Percentiles rank a stretch among this genome's conserved stretches.
phyloP scores from a whole-genome alignment of 108 stramenopile genomes.

The Aureococcus anophagefferens region DNA sequence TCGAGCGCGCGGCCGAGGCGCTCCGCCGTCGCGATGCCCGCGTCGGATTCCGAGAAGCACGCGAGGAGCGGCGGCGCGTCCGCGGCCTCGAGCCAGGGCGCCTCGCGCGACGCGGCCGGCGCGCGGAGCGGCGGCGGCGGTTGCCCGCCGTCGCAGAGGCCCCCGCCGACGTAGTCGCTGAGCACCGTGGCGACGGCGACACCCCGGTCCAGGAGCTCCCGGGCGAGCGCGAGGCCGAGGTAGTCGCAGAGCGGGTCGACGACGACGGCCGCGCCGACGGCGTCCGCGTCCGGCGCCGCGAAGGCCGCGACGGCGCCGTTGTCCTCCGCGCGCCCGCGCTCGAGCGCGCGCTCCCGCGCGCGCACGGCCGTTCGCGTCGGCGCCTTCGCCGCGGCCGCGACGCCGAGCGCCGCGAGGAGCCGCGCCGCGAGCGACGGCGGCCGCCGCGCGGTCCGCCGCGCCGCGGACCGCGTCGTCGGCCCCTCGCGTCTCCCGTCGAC shows the following conservation, averaged over 20 bases:
- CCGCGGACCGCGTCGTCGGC: no score
- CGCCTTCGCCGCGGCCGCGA: no score
- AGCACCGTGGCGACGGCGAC: constrained; percentile 50
- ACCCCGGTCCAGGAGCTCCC: neutral
- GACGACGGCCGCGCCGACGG: neutral
- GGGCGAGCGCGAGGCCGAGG: neutral
- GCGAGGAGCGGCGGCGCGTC: neutral
- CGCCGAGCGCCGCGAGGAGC: no score
- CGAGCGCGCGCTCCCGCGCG: no score
- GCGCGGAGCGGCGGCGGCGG: neutral
- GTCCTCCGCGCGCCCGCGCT: no score
- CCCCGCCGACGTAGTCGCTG: constrained; percentile 52
- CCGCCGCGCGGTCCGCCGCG: no score
- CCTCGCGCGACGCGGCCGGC: neutral
- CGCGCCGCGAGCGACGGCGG: no score
- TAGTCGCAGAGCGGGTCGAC: neutral
- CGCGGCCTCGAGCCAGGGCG: neutral
- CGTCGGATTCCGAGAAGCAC: constrained; percentile 1
- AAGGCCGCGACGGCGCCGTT: no score
- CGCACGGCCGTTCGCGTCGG: no score
- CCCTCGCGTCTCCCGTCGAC: no score
- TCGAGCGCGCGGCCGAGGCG: constrained; percentile 5
- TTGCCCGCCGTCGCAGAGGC: constrained; percentile 14
- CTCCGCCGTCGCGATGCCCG: constrained; percentile 3
- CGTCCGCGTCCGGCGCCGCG: no score